Evolutionary conservation across 495 filamentous ascomycete genomes (phyloP), one percentile per base, ranked within the genome.

Genomic region (Trichoderma orchidacearum): DNA sequence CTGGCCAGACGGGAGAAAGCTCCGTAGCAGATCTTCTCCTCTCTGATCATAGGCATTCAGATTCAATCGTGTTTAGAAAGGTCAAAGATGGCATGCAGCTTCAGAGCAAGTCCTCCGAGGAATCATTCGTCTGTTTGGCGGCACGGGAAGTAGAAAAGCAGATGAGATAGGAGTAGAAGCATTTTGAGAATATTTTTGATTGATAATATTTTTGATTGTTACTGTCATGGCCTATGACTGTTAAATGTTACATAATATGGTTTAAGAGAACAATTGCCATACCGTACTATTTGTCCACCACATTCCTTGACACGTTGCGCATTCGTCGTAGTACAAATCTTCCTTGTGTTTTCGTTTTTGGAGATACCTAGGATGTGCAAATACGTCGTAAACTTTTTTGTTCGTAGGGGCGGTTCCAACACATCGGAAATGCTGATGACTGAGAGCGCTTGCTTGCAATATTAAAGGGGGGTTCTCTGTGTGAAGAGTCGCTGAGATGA

Each of bases 361-460:
- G 41, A 25, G 21, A 23, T 48, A 27, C 18, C 41, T 9, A 3
- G n/a, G 21, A 7, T 48, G 34, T 15, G 4, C 27, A 11, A 3
- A 23, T 18, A 25, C 41, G 21, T 11, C 27, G 15, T 48, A 48
- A 48, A 48, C 7, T 25, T 12, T 28, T 48, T 48, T 48, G n/a
- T n/a, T n/a, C n/a, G n/a, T n/a, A n/a, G n/a, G n/a, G 18, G 41
- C 21, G 21, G 41, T 9, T 45, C 23, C 13, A 25, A 23, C 41
- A 9, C 41, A 48, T 48, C 18, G 41, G 21, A 11, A 27, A 13
- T 48, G 41, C 21, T 15, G 34, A 36, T 36, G 41, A 48, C 15
- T 48, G 21, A 48, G 41, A 48, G 41, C 41, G 41, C 41, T 48
- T 48, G 41, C 41, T 48, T 48, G 41, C 41, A 48, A 48, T 27